Base-by-base conservation (phyloP, 164 flowering plant genomes). In the Umbilicus rupestris region DNA sequence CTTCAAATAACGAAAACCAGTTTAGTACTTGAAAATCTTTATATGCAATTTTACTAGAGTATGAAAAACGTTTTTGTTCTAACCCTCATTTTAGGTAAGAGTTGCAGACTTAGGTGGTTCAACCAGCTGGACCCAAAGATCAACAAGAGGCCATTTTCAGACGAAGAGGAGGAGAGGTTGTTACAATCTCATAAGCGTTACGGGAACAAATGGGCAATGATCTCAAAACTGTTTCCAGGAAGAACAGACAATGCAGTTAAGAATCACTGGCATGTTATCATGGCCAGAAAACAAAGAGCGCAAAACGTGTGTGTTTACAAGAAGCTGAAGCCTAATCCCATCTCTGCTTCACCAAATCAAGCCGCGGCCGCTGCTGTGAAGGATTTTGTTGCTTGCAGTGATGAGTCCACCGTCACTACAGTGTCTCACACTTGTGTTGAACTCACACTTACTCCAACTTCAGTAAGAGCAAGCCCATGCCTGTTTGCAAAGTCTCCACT, bases 151-250 rank as follows among this genome's bases (percentile, higher is more conserved):
- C 86, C 88, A 14, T 87, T 87, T 22, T 81, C 73, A 5, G 93
- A 85, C 62, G 93, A 87, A 49, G 93, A 87, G 68, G 90, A 87
- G 63, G 88, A 87, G 49, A 83, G 84, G 70, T 73, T 87, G 59
- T 80, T 85, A 85, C 81, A 76, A 62, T 88, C 93, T 66, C 90
- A 87, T 69, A 79, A 86, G 58, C 29, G 80, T 31, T 87, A 83
- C 67, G 89, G 90, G 0, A 87, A 81, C 81, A 87, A 87, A 74
- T 85, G 89, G 93, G 93, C 93, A 3, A 81, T 85, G 88, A 87
- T 88, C 16, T 87, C 94, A 1, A 83, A 88, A 74, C 84, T 88
- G 1, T 88, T 88, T 57, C 90, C 90, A 22, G 93, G 93, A 12
- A 81, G 90, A 66, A 87, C 89, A 16, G 93, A 87, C 59, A 87